Conservation (phyloP, 2,329 filamentous ascomycete species). For the Penicillium thymicola region DNA sequence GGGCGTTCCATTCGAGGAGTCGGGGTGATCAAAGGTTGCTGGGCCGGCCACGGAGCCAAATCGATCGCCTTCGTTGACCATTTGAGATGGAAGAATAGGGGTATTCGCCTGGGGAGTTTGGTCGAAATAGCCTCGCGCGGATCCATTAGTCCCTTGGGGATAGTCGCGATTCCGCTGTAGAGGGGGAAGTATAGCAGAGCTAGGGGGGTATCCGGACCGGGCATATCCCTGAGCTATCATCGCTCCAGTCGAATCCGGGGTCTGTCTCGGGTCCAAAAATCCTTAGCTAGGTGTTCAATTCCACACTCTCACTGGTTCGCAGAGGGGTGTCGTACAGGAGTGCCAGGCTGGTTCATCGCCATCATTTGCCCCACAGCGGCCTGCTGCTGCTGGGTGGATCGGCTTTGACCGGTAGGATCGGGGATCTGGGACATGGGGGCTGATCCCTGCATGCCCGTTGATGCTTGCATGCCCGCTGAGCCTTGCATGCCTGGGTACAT, state of each 20-base stretch:
- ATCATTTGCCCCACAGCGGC: constrained; percentile 38
- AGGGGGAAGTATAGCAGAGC: constrained; percentile 36
- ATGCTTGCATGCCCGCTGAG: constrained; percentile 25
- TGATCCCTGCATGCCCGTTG: constrained; percentile 23
- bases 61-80: constrained; percentile 33
- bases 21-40: constrained; percentile 30
- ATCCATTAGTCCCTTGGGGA: constrained; percentile 29
- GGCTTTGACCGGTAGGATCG: constrained; percentile 33
- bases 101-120: constrained; percentile 31
- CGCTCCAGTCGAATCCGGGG: constrained; percentile 35
- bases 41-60: constrained; percentile 29
- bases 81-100: constrained; percentile 37
- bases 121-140: constrained; percentile 32
- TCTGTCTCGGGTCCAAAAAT: constrained; percentile 27
- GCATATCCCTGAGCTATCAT: constrained; percentile 39
- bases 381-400: constrained; percentile 31
- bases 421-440: constrained; percentile 35
- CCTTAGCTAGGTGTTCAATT: constrained; percentile 29
- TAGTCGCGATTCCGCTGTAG: constrained; percentile 34
- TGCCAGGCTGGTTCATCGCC: constrained; percentile 38
- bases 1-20: constrained; percentile 33
- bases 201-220: constrained; percentile 33
- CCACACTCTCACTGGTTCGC: constrained; percentile 22
- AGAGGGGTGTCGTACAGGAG: constrained; percentile 36
- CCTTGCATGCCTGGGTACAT: constrained; percentile 31